phyloP scores from a whole-genome alignment of 176 grass and related monocot genomes.

The Triticum turgidum region DNA sequence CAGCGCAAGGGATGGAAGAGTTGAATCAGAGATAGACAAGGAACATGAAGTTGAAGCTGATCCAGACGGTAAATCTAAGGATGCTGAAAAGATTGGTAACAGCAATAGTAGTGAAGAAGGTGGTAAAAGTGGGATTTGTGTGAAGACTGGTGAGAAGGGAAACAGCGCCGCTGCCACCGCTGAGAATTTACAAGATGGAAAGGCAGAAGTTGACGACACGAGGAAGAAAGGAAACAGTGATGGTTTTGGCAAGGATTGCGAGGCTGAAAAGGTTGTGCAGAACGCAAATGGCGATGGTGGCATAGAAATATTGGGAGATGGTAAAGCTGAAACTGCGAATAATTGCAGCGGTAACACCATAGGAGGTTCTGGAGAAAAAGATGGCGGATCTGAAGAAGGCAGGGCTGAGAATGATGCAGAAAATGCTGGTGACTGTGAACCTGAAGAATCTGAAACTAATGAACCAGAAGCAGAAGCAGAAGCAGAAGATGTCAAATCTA shows the following conservation, averaged over 20 bases:
- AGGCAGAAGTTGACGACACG: not conserved
- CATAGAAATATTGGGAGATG: not conserved
- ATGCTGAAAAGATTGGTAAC: constrained; percentile 7
- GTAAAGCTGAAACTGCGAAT: not conserved
- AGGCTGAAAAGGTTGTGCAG: not conserved
- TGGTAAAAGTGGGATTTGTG: not conserved
- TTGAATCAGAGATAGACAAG: constrained; percentile 12
- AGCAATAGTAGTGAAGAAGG: not conserved
- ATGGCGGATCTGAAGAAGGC: not conserved
- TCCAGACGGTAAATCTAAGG: constrained; percentile 5
- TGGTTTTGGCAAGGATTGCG: not conserved
- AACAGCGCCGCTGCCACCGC: not conserved
- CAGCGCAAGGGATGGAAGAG: constrained; percentile 6
- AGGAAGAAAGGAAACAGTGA: not conserved
- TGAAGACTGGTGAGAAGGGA: constrained; percentile 1
- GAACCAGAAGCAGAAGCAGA: not conserved
- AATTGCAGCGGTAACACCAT: not conserved
- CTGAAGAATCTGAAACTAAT: not conserved
- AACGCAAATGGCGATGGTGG: not conserved
- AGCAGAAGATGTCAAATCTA: constrained; percentile 21
- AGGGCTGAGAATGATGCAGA: constrained; percentile 20
- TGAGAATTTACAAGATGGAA: constrained; percentile 5
- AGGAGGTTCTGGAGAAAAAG: constrained; percentile 13
- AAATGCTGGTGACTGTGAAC: not conserved
- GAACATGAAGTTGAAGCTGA: constrained; percentile 13